Conservation (phyloP, 2,329 filamentous ascomycete genomes). For the Ceratocystis harringtonii region DNA sequence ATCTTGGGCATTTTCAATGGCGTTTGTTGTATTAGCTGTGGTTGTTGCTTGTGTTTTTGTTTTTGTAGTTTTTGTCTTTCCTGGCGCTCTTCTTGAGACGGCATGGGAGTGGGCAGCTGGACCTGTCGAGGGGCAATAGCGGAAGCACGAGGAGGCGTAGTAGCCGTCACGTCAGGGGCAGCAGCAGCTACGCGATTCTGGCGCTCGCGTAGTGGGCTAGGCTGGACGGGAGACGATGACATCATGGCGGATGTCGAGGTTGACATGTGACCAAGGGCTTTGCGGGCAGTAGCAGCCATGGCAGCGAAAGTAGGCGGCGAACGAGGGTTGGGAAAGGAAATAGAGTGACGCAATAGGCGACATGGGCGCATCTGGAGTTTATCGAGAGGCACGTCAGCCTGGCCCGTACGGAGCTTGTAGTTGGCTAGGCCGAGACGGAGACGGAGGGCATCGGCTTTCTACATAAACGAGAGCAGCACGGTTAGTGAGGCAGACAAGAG, state of each 20-base stretch:
- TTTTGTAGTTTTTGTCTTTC: neutral
- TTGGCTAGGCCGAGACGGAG: conserved; percentile 55
- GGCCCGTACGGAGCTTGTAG: conserved; percentile 63
- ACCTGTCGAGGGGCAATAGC: neutral
- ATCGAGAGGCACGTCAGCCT: conserved; percentile 50
- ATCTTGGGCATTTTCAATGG: neutral
- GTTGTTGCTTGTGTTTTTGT: neutral
- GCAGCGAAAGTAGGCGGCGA: conserved; percentile 27
- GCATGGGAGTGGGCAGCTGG: conserved; percentile 7
- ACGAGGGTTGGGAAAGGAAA: conserved; percentile 50
- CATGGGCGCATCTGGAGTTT: conserved; percentile 38
- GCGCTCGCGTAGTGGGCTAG: conserved; percentile 3
- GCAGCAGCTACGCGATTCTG: neutral
- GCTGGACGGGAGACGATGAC: conserved; percentile 12
- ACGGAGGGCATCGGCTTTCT: conserved; percentile 51
- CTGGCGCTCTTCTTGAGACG: conserved; percentile 4
- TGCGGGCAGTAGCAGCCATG: neutral
- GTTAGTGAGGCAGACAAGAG: neutral
- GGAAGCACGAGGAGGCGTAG: neutral
- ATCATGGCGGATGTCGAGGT: conserved; percentile 1
- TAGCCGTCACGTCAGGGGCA: neutral
- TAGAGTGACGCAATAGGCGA: conserved; percentile 47
- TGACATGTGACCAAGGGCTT: neutral
- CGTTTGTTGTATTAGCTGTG: neutral
- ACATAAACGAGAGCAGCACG: conserved; percentile 15